Conservation (phyloP, 2,329 filamentous ascomycete species). For the Botrytis hyacinthi region DNA sequence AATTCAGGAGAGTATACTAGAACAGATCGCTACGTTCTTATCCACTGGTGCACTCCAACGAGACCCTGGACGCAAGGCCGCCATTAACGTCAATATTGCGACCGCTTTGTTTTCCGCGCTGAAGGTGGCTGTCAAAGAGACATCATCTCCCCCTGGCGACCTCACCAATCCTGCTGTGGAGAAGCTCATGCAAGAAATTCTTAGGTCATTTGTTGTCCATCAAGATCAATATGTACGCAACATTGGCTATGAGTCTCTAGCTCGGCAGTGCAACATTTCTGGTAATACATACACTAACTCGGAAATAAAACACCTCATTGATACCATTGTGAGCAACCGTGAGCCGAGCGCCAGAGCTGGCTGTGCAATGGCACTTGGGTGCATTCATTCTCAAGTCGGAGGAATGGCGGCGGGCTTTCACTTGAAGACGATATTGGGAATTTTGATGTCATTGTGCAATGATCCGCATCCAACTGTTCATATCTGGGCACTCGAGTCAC, state of each 20-base stretch:
- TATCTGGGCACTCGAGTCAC: slow-evolving; percentile 90
- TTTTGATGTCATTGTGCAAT: slow-evolving; percentile 95
- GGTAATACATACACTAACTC: slow-evolving; percentile 86
- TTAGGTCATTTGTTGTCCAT: slow-evolving; percentile 71
- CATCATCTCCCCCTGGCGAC: slow-evolving; percentile 68
- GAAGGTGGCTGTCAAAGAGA: slow-evolving; percentile 82
- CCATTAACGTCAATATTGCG: slow-evolving; percentile 87
- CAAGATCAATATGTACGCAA: slow-evolving; percentile 82
- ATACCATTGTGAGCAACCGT: slow-evolving; percentile 89
- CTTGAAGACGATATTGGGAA: slow-evolving; percentile 93
- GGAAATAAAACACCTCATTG: slow-evolving; percentile 87
- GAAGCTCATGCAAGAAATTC: slow-evolving; percentile 76
- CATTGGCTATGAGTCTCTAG: slow-evolving; percentile 80
- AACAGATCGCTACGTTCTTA: slow-evolving; percentile 89
- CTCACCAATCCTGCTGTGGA: slow-evolving; percentile 74
- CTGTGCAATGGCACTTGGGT: slow-evolving; percentile 88
- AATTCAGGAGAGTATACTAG: slow-evolving; percentile 92
- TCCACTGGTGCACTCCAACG: slow-evolving; percentile 76
- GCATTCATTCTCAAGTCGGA: slow-evolving; percentile 91
- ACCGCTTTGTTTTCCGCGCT: slow-evolving; percentile 76
- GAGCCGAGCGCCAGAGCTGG: slow-evolving; percentile 92
- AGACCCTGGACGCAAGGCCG: slow-evolving; percentile 83
- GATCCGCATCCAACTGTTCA: slow-evolving; percentile 94
- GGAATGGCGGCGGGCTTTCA: slow-evolving; percentile 97
- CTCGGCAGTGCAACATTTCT: slow-evolving; percentile 71